A percentile compares a stretch with the other conserved stretches of the same genome.
Conservation (phyloP, 2,329 filamentous ascomycete genomes). For the Monosporascus sp. region DNA sequence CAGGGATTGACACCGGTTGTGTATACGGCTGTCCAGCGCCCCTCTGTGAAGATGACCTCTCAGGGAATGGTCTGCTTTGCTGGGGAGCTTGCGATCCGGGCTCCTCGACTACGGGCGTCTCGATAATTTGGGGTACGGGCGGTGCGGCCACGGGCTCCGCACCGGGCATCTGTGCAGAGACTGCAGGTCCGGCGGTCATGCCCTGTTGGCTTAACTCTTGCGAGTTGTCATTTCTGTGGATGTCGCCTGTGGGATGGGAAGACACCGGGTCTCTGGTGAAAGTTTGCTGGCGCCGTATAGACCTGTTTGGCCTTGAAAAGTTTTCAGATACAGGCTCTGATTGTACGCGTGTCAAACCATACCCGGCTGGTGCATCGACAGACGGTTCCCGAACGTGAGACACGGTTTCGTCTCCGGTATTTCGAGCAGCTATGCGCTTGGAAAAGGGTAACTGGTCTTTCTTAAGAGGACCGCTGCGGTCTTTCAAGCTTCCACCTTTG, state of each 20-base stretch:
- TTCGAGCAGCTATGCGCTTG: conserved; percentile 61
- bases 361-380: conserved; percentile 42
- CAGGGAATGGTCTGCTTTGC: conserved; percentile 38
- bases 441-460: conserved; percentile 72
- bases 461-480: conserved; percentile 75
- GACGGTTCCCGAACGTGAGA: conserved; percentile 28
- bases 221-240: conserved; percentile 44
- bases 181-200: conserved; percentile 12
- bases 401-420: conserved; percentile 51
- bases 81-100: conserved; percentile 14
- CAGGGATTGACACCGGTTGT: conserved; percentile 35
- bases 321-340: conserved; percentile 65
- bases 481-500: conserved; percentile 79
- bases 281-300: conserved; percentile 43
- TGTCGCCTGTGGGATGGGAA: conserved; percentile 33
- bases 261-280: conserved; percentile 39
- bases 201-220: conserved; percentile 26
- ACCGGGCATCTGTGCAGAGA: conserved; percentile 12
- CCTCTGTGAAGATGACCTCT: conserved; percentile 51
- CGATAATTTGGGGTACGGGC: conserved; percentile 55
- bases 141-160: conserved; percentile 15
- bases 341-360: conserved; percentile 56
- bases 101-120: conserved; percentile 51
- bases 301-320: conserved; percentile 54
- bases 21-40: conserved; percentile 39